A percentile compares a stretch with the other conserved stretches of the same genome.
phyloP scores from a whole-genome alignment of 202 grass and related monocot species.

The Panicum virgatum region DNA sequence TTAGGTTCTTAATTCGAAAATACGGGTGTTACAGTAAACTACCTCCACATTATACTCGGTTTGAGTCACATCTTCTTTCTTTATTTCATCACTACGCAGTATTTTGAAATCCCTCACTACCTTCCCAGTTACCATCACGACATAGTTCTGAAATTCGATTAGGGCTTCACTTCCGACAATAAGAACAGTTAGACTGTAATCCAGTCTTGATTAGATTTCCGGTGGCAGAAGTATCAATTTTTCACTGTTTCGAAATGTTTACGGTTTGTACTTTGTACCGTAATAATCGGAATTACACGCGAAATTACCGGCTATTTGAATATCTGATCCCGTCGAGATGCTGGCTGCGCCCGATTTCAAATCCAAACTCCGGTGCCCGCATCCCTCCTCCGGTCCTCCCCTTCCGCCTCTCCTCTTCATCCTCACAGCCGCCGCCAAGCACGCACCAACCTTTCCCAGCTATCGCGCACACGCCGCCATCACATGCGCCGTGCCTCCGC shows the following conservation, averaged over 20 bases:
- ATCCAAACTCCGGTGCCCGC: background rate
- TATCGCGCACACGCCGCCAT: background rate
- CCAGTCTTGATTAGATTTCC: no score
- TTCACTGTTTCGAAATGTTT: background rate
- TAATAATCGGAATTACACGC: background rate
- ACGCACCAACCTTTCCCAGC: background rate
- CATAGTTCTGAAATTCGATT: no score
- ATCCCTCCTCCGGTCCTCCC: background rate
- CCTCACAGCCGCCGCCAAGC: background rate
- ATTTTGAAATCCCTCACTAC: no score
- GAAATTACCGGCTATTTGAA: background rate
- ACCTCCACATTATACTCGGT: no score
- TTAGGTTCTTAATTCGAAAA: no score
- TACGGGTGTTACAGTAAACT: no score
- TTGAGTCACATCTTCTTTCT: no score
- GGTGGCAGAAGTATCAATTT: background rate
- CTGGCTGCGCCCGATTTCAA: background rate
- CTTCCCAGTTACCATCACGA: no score
- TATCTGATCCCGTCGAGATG: background rate
- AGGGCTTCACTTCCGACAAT: no score
- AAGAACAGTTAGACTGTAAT: no score
- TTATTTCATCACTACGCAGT: no score
- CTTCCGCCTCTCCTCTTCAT: background rate
- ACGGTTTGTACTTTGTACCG: background rate
- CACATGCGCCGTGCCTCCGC: slow-evolving; percentile 14